Conservation (phyloP, 2,329 filamentous ascomycete species). For the Sclerotinia trifoliorum region DNA sequence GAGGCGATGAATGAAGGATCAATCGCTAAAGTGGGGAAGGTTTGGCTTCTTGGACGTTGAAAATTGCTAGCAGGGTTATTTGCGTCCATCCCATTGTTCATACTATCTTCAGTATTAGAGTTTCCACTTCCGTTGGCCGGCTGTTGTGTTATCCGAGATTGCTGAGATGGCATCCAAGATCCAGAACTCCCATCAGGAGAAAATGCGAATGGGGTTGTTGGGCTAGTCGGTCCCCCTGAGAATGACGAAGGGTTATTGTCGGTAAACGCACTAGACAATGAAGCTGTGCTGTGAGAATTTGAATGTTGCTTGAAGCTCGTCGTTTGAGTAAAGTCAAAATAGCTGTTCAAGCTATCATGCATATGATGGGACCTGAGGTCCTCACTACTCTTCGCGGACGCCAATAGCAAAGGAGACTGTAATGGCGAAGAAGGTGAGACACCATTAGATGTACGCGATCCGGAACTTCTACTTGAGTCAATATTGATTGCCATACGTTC, state of each 20-base stretch:
- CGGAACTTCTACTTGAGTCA: constrained; percentile 54
- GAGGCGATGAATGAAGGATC: constrained; percentile 53
- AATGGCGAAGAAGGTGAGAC: constrained; percentile 75
- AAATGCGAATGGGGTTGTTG: constrained; percentile 71
- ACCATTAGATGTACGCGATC: constrained; percentile 60
- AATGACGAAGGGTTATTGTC: constrained; percentile 65
- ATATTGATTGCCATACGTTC: constrained; percentile 60
- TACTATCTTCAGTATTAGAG: constrained; percentile 5
- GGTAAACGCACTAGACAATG: constrained; percentile 65
- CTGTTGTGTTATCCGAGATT: constrained; percentile 47
- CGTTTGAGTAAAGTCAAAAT: constrained; percentile 58
- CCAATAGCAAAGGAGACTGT: constrained; percentile 67
- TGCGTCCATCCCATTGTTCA: constrained; percentile 16
- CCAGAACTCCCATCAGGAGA: constrained; percentile 70
- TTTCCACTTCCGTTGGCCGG: not conserved
- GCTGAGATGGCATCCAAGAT: constrained; percentile 59
- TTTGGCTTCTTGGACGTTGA: constrained; percentile 81
- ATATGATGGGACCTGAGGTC: constrained; percentile 50
- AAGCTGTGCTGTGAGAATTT: constrained; percentile 66
- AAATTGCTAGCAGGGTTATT: constrained; percentile 45
- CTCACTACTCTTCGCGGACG: constrained; percentile 64
- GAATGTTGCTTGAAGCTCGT: constrained; percentile 55
- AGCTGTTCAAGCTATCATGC: constrained; percentile 54
- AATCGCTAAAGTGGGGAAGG: constrained; percentile 71
- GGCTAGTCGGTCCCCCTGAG: constrained; percentile 69